phyloP scores from a whole-genome alignment of 495 filamentous ascomycete species.

The Penicillium malachiteum region DNA sequence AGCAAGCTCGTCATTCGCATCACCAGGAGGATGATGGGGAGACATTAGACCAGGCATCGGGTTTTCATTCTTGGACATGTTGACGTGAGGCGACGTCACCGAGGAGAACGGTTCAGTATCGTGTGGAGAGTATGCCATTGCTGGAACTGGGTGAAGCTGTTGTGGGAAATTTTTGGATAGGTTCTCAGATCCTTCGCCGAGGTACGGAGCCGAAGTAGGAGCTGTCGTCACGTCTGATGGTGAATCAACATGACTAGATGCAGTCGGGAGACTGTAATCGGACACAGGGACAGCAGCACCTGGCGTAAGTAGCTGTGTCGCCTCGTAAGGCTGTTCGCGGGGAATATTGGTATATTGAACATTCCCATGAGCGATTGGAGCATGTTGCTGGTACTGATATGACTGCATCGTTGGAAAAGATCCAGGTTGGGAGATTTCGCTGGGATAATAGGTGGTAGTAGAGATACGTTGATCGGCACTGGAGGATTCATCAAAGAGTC shows the following conservation, averaged over 20 bases:
- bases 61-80: constrained; percentile 28
- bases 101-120: constrained; percentile 47
- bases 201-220: constrained; percentile 5
- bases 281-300: constrained; percentile 1
- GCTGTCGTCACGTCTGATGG: not conserved
- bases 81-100: constrained; percentile 21
- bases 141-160: constrained; percentile 30
- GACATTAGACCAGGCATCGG: constrained; percentile 7
- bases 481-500: constrained; percentile 33
- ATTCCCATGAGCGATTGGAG: not conserved
- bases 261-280: constrained; percentile 12
- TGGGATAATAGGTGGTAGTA: constrained; percentile 14
- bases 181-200: constrained; percentile 6
- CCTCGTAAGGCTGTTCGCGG: not conserved
- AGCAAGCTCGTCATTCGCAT: constrained; percentile 33
- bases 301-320: constrained; percentile 11
- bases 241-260: constrained; percentile 5
- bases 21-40: constrained; percentile 19
- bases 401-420: constrained; percentile 16
- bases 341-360: not conserved
- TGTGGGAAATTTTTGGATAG: constrained; percentile 15
- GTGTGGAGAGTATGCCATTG: constrained; percentile 31
- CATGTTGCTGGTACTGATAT: constrained; percentile 4
- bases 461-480: constrained; percentile 15
- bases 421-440: constrained; percentile 18